Evolutionary conservation across 2,329 filamentous ascomycete species (phyloP), one percentile per base, ranked within the genome.

Genomic region (Aulographum hederae): DNA sequence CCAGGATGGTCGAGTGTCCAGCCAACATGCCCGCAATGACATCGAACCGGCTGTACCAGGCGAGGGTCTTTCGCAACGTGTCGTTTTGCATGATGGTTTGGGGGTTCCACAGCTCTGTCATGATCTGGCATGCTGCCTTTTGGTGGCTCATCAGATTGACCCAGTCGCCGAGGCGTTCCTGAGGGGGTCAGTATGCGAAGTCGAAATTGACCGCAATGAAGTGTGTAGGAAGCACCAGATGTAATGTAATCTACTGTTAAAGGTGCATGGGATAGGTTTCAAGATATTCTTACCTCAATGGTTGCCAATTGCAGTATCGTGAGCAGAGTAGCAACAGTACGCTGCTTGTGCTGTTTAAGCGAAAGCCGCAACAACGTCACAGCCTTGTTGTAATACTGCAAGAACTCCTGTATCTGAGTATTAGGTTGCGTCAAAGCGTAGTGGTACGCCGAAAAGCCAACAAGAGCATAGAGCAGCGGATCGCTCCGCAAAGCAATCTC

Each of bases 151-250:
- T 76, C 12, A 95, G 62, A 44, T 91, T 94, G 32, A 91, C 72
- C 84, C 84, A 95, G 48, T 98, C 89, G 10, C 89, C 89, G 28
- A 95, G 65, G 44, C 84, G 91, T 55, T 95, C 89, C 82, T 93
- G 19, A 18, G 10, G 6, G 28, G 10, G n/a, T n/a, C n/a, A n/a
- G n/a, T n/a, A n/a, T n/a, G n/a, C n/a, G 21, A 25, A n/a, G n/a
- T n/a, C n/a, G n/a, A n/a, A n/a, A n/a, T n/a, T n/a, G n/a, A n/a
- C n/a, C n/a, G 44, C 2, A 4, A 10, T n/a, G 30, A 28, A 32
- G 17, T 28, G 30, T 18, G 32, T 34, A 14, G 30, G 34, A 30
- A 31, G 27, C n/a, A n/a, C n/a, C n/a, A n/a, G n/a, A n/a, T n/a
- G n/a, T n/a, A n/a, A n/a, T n/a, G n/a, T n/a, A n/a, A 30, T 28